These are phyloP conservation scores for Lycium barbarum DNA, from an alignment of 257 asterid species.

Conservation along the genomic window DNA sequence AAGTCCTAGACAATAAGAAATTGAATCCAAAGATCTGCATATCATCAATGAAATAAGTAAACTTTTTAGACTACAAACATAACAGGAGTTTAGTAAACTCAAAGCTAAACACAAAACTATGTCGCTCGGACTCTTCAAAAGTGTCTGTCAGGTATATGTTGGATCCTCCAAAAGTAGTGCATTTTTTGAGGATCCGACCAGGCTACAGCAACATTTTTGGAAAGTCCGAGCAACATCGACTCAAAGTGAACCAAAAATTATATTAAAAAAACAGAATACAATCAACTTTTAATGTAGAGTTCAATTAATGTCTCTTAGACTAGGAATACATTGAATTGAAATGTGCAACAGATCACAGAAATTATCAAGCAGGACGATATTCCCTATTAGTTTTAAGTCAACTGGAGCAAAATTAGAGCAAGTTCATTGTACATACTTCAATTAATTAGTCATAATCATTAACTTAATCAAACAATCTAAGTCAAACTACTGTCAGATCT, in stretches of 20 bases:
- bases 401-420: background rate
- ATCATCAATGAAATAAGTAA: background rate
- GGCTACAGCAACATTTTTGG: background rate
- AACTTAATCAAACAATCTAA: constrained; percentile 21
- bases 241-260: background rate
- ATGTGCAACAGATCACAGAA: constrained; percentile 12
- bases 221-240: background rate
- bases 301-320: background rate
- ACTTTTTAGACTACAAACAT: background rate
- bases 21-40: constrained; percentile 40
- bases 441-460: background rate
- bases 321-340: background rate
- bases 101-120: background rate
- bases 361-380: background rate
- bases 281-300: background rate
- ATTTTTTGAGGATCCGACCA: background rate
- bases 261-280: background rate
- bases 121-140: background rate
- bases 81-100: background rate
- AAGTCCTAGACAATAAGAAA: constrained; percentile 19
- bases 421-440: background rate
- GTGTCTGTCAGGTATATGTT: background rate
- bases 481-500: constrained; percentile 8
- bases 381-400: background rate
- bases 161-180: background rate